A percentile compares a stretch with the other conserved stretches of the same genome.
Conservation (phyloP, 495 filamentous ascomycete species). For the Tuber borchii region DNA sequence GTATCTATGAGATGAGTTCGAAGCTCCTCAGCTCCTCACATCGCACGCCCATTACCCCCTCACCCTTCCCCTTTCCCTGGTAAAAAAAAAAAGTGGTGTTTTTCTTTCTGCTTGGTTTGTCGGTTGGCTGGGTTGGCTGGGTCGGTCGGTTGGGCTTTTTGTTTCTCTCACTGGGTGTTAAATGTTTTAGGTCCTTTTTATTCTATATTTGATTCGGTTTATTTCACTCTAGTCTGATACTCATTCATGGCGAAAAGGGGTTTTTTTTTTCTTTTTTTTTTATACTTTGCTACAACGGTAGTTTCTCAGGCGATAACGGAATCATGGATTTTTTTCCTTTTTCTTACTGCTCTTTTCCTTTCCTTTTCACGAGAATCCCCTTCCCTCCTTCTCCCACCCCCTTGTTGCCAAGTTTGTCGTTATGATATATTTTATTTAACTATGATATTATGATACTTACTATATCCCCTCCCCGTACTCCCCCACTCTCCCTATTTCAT, state of each 20-base stretch:
- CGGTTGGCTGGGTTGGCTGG: slow-evolving; percentile 4
- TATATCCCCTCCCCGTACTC: neutral
- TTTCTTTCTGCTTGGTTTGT: slow-evolving; percentile 21
- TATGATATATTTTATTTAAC: slow-evolving; percentile 22
- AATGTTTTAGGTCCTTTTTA: slow-evolving; percentile 14
- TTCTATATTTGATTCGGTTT: slow-evolving; percentile 9
- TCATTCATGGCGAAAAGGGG: slow-evolving; percentile 23
- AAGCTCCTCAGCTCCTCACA: neutral
- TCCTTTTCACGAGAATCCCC: slow-evolving; percentile 16
- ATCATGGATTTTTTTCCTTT: slow-evolving; percentile 7
- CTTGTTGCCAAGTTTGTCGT: slow-evolving; percentile 14
- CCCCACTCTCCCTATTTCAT: slow-evolving; percentile 18
- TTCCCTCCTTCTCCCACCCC: neutral
- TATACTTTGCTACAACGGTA: neutral
- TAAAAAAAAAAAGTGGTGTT: slow-evolving; percentile 3
- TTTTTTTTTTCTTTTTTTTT: slow-evolving; percentile 13
- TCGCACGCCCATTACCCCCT: neutral
- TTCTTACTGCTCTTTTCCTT: neutral
- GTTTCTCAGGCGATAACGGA: neutral
- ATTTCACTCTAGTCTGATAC: slow-evolving; percentile 17
- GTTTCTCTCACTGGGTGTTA: neutral
- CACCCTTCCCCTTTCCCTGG: neutral
- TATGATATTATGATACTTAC: slow-evolving; percentile 18
- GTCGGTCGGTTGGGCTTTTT: neutral
- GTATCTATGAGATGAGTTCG: neutral